phyloP scores from a whole-genome alignment of 495 filamentous ascomycete genomes.

The Astrothelium macrocarpum region DNA sequence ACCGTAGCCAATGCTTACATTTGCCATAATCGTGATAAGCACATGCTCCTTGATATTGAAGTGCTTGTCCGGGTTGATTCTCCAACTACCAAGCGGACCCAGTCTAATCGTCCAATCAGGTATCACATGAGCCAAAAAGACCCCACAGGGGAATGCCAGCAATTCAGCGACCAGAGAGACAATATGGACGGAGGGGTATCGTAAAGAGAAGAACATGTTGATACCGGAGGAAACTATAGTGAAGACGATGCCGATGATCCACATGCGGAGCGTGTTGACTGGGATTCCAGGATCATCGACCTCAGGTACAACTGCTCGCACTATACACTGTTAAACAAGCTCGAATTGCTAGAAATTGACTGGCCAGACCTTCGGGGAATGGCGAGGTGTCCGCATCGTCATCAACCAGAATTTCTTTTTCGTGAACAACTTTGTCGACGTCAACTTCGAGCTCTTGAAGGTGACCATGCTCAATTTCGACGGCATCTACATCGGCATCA shows the following conservation, averaged over 20 bases:
- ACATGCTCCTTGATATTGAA: conserved; percentile 4
- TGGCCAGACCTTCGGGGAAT: conserved; percentile 21
- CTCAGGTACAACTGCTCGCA: conserved; percentile 66
- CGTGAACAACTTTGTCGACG: conserved; percentile 5
- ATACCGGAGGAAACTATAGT: conserved; percentile 70
- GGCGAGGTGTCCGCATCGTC: conserved; percentile 2
- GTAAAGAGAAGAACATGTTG: conserved; percentile 73
- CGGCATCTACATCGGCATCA: not conserved
- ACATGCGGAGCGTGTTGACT: conserved; percentile 84
- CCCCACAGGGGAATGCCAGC: conserved; percentile 69
- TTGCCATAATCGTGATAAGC: conserved; percentile 11
- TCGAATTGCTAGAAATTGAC: not conserved
- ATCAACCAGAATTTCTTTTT: not conserved
- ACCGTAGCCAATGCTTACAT: conserved; percentile 5
- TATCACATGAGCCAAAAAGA: conserved; percentile 57
- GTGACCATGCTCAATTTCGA: conserved; percentile 5
- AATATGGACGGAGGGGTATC: conserved; percentile 80
- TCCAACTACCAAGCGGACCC: not conserved
- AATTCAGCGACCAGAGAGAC: conserved; percentile 76
- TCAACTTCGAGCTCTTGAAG: conserved; percentile 14
- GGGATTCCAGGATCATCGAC: conserved; percentile 63
- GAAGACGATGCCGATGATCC: conserved; percentile 67
- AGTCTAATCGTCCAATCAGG: conserved; percentile 1
- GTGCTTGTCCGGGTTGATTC: conserved; percentile 4
- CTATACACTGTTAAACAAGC: conserved; percentile 24